These are phyloP conservation scores for Phtheirospermum japonicum DNA, from an alignment of 257 asterid genomes.

Conservation along the genomic window DNA sequence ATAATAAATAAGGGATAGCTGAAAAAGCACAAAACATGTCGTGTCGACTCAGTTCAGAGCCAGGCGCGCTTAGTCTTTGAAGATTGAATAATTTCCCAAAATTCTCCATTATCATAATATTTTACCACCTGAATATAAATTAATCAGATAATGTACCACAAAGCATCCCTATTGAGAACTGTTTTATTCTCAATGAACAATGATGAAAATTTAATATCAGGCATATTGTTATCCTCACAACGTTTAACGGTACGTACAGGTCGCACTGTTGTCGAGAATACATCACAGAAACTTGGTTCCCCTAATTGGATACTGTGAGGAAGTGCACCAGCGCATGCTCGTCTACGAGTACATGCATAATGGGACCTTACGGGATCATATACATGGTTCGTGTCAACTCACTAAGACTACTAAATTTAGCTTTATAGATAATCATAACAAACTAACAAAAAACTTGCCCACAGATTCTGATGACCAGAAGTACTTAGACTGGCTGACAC, in stretches of 20 bases:
- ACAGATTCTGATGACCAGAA: slow-evolving; percentile 57
- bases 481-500: slow-evolving; percentile 81
- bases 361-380: slow-evolving; percentile 90
- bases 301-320: slow-evolving; percentile 89
- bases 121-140: too few relatives aligned
- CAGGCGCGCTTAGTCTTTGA: too few relatives aligned
- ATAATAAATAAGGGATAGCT: too few relatives aligned
- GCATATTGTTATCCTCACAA: slow-evolving; percentile 7
- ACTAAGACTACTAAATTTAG: not conserved
- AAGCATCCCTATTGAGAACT: too few relatives aligned
- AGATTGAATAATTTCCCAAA: too few relatives aligned
- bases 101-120: too few relatives aligned
- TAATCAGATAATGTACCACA: too few relatives aligned
- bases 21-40: too few relatives aligned
- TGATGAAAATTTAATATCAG: not conserved
- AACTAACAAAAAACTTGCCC: slow-evolving; percentile 19
- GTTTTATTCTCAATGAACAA: too few relatives aligned
- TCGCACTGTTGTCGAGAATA: slow-evolving; percentile 90
- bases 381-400: slow-evolving; percentile 45
- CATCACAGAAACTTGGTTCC: slow-evolving; percentile 98
- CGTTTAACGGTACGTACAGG: slow-evolving; percentile 62
- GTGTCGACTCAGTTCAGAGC: too few relatives aligned
- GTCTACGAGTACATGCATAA: slow-evolving; percentile 98
- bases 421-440: slow-evolving; percentile 18
- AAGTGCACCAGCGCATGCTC: slow-evolving; percentile 85